Base-by-base conservation (phyloP, 2,329 filamentous ascomycete species). In the Sordariomycetes sp. region DNA sequence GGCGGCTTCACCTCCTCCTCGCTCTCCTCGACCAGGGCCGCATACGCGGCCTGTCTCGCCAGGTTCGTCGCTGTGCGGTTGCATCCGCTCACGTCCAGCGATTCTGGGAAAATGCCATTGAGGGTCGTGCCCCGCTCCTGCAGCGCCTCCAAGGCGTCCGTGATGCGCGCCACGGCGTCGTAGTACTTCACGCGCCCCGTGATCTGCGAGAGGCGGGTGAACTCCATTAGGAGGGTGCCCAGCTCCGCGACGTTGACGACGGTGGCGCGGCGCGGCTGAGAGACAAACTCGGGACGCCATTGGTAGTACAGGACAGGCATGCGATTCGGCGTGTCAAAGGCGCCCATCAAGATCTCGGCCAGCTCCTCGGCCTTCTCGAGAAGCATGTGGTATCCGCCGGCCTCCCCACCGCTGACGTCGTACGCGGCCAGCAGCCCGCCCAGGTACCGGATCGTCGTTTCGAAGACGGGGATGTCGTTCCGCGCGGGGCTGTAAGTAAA, bases 311-410 rank as follows among this genome's bases (percentile, higher is more conserved):
- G 79, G 6, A 90, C 73, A 2, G 93, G 92, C 89, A 97, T 95
- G 64, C 90, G 85, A 70, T 97, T 97, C 1, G 92, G 92, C 0
- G 93, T 97, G 71, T 96, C 90, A 65, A 96, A 96, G 3, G 88
- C 81, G 57, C 87, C 85, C 75, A 92, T 90, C 35, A 96, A 74
- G 60, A 96, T 80, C 65, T 93, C 88, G 46, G 84, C 90, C 28
- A 94, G 80, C 71, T 93, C 87, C 40, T 87, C 78, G 1, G 90
- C 89, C 72, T 95, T 94, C 58, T 86, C 81, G 35, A 95, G 77
- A 12, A 96, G 76, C 25, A 87, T 76, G 22, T 79, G 72, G 65
- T 96, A 87, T 16, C 73, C 65, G 43, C 78, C 76, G 8, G 71
- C 65, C 43, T 72, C 65, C 7, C 81, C 83, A 20, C 82, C 87